These are phyloP conservation scores for Sporothrix inflata DNA, from an alignment of 2,329 filamentous ascomycete genomes.

Conservation along the genomic window DNA sequence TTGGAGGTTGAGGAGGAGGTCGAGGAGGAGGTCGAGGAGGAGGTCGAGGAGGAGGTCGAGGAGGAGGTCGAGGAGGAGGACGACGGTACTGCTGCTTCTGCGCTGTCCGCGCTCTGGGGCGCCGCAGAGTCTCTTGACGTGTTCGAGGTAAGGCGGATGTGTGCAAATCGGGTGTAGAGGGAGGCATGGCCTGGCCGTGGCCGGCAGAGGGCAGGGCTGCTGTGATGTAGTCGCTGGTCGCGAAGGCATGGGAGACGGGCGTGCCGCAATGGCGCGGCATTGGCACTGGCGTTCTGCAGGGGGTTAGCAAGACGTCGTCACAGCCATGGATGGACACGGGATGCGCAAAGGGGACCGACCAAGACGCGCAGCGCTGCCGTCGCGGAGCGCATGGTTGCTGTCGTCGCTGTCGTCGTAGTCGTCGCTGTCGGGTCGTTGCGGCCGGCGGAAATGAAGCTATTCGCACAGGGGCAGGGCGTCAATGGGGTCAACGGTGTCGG, in stretches of 20 bases:
- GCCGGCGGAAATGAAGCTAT: conserved; percentile 3
- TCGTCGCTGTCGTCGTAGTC: background rate
- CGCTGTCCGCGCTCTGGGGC: background rate
- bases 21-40: conserved; percentile 31
- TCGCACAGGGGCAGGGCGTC: background rate
- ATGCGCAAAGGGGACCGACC: conserved; percentile 21
- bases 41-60: conserved; percentile 35
- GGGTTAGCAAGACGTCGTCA: conserved; percentile 10
- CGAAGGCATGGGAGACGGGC: background rate
- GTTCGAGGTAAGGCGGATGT: conserved; percentile 18
- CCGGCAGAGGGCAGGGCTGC: conserved; percentile 19
- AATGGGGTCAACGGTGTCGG: background rate
- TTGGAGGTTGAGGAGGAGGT: conserved; percentile 30
- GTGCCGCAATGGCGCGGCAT: conserved; percentile 5
- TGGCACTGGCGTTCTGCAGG: conserved; percentile 5
- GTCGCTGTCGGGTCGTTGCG: background rate
- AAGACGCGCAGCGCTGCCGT: conserved; percentile 29
- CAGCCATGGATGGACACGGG: background rate
- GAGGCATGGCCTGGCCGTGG: background rate
- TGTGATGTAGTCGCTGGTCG: background rate
- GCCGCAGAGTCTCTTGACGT: background rate
- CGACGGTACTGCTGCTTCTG: conserved; percentile 10
- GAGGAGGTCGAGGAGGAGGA: background rate
- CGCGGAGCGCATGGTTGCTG: conserved; percentile 21
- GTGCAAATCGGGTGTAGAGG: background rate